Conservation (phyloP, 257 asterid species). For the Lycium barbarum region DNA sequence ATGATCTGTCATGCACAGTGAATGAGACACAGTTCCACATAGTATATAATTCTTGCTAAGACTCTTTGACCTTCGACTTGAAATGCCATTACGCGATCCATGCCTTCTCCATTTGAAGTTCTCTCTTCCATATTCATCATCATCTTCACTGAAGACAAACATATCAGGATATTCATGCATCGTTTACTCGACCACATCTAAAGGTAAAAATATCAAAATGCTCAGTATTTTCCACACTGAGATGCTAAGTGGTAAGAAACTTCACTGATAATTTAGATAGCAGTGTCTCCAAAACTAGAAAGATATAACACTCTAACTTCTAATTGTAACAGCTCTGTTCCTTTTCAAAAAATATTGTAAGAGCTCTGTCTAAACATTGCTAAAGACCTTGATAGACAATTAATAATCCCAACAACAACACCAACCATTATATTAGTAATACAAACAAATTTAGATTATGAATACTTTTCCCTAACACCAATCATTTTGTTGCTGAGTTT, state of each 20-base stretch:
- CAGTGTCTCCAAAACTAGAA: not conserved
- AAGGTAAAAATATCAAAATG: not conserved
- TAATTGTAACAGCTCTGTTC: not conserved
- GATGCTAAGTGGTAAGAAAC: not conserved
- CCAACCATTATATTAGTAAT: not conserved
- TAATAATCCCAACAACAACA: not conserved
- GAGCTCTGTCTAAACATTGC: not conserved
- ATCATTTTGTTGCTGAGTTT: not conserved
- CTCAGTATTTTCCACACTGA: not conserved
- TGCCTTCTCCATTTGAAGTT: slow-evolving; percentile 56
- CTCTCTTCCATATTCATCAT: slow-evolving; percentile 63
- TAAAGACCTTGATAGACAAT: not conserved
- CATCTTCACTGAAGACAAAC: slow-evolving; percentile 67
- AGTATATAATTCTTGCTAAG: slow-evolving; percentile 53
- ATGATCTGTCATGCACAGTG: slow-evolving; percentile 49
- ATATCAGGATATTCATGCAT: not conserved
- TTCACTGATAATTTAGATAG: not conserved
- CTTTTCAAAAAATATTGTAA: no score
- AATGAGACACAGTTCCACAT: slow-evolving; percentile 51
- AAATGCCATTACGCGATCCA: slow-evolving; percentile 36
- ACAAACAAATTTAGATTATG: not conserved
- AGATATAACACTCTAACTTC: not conserved
- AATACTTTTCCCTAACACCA: not conserved
- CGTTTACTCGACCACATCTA: not conserved
- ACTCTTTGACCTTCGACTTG: slow-evolving; percentile 58